Conservation (phyloP, 352 stramenopile genomes). For the Globisporangium nagaii region DNA sequence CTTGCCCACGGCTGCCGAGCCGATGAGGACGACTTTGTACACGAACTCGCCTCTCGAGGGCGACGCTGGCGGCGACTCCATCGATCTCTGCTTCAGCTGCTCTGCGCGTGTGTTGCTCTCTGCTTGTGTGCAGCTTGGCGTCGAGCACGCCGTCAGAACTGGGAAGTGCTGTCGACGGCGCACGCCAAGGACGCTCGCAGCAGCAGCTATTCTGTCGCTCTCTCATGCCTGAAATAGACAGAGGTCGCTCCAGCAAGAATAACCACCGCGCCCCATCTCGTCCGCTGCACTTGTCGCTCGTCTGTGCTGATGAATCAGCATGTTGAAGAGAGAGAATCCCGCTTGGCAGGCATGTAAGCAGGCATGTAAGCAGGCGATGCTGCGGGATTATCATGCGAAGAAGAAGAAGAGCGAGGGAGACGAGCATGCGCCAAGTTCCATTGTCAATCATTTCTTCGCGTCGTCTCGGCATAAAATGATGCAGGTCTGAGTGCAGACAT, state of each 20-base stretch:
- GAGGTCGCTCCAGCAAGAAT: not conserved
- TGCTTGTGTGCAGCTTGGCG: not conserved
- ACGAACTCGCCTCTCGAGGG: conserved; percentile 36
- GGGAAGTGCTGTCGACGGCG: not conserved
- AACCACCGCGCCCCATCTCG: no score
- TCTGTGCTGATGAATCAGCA: no score
- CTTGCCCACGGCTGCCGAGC: conserved; percentile 54
- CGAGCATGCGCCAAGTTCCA: no score
- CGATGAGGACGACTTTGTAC: conserved; percentile 66
- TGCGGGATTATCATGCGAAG: no score
- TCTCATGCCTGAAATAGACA: not conserved
- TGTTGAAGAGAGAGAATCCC: no score
- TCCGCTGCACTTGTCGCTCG: no score
- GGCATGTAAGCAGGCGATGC: no score
- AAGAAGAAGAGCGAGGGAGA: no score
- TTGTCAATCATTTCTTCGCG: no score
- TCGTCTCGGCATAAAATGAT: conserved; percentile 1
- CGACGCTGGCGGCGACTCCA: conserved; percentile 31
- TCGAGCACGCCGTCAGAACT: not conserved
- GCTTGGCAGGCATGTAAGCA: no score
- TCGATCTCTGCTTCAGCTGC: not conserved
- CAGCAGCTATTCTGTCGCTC: not conserved
- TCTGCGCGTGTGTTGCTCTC: not conserved
- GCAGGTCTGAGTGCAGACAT: not conserved
- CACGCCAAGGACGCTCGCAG: not conserved